Evolutionary conservation across 116 monocot genomes (phyloP).

Genomic region (Cymodocea nodosa): DNA sequence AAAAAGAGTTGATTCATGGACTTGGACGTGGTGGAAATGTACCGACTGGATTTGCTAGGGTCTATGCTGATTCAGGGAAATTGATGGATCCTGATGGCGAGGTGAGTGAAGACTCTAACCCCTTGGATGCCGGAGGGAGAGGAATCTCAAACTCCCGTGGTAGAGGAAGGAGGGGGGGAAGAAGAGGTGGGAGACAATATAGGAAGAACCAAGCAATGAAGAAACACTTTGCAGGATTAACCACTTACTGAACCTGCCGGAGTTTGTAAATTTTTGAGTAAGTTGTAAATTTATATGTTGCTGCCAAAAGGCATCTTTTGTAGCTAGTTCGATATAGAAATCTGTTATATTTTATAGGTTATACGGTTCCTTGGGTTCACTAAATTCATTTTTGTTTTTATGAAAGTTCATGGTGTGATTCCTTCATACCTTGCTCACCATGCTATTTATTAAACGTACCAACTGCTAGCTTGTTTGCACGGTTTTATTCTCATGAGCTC

Average conservation of each 20-base stretch:
- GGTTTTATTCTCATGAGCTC: too few species aligned
- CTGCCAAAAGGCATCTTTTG: not conserved
- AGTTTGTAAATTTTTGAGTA: not conserved
- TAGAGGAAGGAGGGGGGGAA: conserved; percentile 16
- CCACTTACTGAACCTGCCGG: conserved; percentile 16
- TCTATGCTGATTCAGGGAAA: conserved; percentile 24
- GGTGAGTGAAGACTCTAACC: not conserved
- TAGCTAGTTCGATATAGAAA: too few species aligned
- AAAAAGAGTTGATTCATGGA: conserved; percentile 79
- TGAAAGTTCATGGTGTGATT: too few species aligned
- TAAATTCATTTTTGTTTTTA: too few species aligned
- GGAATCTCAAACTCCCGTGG: conserved; percentile 11
- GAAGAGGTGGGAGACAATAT: conserved; percentile 22
- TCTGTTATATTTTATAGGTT: too few species aligned
- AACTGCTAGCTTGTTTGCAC: too few species aligned
- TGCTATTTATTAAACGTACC: too few species aligned
- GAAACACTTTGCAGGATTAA: conserved; percentile 71
- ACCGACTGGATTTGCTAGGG: conserved; percentile 36
- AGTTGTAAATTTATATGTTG: not conserved
- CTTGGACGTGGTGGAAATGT: conserved; percentile 88
- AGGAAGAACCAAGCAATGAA: conserved; percentile 88
- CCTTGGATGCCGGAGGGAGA: conserved; percentile 7
- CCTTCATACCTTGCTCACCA: too few species aligned
- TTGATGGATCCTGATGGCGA: conserved; percentile 17
- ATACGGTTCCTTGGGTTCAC: too few species aligned